These are phyloP conservation scores for Aspergillus avenaceus DNA, from an alignment of 495 filamentous ascomycete species.

Conservation along the genomic window DNA sequence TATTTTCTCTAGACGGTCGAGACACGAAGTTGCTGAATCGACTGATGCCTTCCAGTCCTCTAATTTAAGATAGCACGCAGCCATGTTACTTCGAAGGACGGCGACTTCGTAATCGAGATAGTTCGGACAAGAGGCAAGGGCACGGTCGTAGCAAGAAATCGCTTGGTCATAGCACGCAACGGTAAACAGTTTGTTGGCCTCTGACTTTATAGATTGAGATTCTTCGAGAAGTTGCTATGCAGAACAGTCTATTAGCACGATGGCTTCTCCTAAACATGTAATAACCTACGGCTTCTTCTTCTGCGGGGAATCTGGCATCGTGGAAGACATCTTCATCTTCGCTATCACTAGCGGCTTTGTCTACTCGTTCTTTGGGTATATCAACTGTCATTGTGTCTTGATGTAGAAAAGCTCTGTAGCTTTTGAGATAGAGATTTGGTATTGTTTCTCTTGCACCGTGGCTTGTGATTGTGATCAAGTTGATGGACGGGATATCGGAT, in stretches of 20 bases:
- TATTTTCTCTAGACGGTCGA: conserved; percentile 67
- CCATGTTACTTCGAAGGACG: conserved; percentile 79
- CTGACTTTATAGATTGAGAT: conserved; percentile 68
- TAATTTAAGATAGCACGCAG: conserved; percentile 86
- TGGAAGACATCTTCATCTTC: conserved; percentile 44
- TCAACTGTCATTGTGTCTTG: conserved; percentile 12
- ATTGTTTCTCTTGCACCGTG: background rate
- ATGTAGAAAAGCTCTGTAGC: background rate
- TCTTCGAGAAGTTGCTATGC: conserved; percentile 61
- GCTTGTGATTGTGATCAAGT: background rate
- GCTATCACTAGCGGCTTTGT: conserved; percentile 24
- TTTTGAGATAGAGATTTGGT: background rate
- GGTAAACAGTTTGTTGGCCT: conserved; percentile 75
- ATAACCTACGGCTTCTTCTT: conserved; percentile 68
- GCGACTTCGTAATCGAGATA: conserved; percentile 90
- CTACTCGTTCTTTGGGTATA: background rate
- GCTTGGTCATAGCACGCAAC: conserved; percentile 72
- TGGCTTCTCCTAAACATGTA: background rate
- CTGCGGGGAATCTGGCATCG: conserved; percentile 59
- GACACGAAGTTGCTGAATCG: conserved; percentile 63
- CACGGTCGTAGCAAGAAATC: conserved; percentile 85
- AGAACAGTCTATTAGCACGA: background rate
- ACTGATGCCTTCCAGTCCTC: conserved; percentile 83
- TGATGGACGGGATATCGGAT: background rate
- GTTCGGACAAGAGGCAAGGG: conserved; percentile 73